Conservation (phyloP, 768 basidiomycete species). For the Hortiboletus campestris region DNA sequence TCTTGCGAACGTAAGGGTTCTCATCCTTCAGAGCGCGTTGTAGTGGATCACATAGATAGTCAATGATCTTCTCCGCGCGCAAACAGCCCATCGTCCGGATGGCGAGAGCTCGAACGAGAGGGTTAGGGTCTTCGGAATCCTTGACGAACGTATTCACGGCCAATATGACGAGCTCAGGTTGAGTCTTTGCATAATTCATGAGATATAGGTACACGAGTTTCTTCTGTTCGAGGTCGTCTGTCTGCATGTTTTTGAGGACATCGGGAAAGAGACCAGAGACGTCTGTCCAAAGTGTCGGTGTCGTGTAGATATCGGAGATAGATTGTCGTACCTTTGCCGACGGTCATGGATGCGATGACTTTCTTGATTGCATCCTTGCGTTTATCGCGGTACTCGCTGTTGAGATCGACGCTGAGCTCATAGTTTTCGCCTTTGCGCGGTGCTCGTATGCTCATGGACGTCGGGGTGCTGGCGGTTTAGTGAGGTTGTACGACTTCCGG, state of each 20-base stretch:
- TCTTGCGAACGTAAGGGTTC: constrained; percentile 98
- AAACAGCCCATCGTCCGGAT: constrained; percentile 98
- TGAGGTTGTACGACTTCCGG: neutral
- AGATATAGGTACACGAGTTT: constrained; percentile 99
- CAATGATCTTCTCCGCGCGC: constrained; percentile 98
- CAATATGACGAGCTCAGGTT: constrained; percentile 97
- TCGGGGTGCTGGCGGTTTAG: constrained; percentile 4
- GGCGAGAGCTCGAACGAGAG: constrained; percentile 91
- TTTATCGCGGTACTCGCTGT: constrained; percentile 93
- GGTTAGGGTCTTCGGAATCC: constrained; percentile 96
- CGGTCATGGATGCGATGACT: constrained; percentile 98
- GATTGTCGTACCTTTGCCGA: constrained; percentile 79
- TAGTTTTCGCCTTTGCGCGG: constrained; percentile 90
- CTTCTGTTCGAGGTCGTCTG: constrained; percentile 99
- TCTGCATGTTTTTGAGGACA: constrained; percentile 99
- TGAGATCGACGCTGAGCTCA: constrained; percentile 94
- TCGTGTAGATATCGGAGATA: neutral
- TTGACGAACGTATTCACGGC: constrained; percentile 99
- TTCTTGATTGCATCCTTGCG: constrained; percentile 98
- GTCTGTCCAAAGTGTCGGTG: constrained; percentile 41
- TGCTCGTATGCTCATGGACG: constrained; percentile 47
- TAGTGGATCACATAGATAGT: constrained; percentile 95
- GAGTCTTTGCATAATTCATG: constrained; percentile 99
- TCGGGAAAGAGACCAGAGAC: constrained; percentile 96
- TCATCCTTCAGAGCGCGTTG: constrained; percentile 92